Evolutionary conservation across 2,329 filamentous ascomycete species (phyloP).

Genomic region (Chaetomiaceae sp.): DNA sequence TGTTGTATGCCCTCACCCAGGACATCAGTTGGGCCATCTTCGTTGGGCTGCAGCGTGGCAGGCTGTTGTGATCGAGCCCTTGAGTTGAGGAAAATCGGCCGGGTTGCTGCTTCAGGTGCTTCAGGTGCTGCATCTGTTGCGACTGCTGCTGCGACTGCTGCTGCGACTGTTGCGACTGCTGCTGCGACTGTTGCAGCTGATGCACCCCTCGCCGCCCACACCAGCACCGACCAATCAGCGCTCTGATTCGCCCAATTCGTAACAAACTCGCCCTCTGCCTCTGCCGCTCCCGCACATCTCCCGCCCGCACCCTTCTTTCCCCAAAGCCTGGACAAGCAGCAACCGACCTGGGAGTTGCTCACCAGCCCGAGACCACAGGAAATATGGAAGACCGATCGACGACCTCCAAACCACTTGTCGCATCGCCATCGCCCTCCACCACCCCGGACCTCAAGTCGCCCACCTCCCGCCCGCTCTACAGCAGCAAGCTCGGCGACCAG

Average conservation of each 20-base stretch:
- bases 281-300: slow-evolving; percentile 26
- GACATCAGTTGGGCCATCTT: slow-evolving; percentile 7
- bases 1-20: slow-evolving; percentile 13
- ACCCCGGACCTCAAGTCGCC: slow-evolving; percentile 25
- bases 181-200: not conserved
- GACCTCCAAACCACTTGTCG: slow-evolving; percentile 24
- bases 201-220: not conserved
- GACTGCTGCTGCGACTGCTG: no score
- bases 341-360: no score
- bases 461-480: slow-evolving; percentile 28
- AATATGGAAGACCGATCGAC: slow-evolving; percentile 29
- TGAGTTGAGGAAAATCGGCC: slow-evolving; percentile 2
- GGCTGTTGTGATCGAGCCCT: slow-evolving; percentile 9
- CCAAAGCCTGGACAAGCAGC: slow-evolving; percentile 26
- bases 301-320: slow-evolving; percentile 26
- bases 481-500: slow-evolving; percentile 32
- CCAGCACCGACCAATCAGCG: slow-evolving; percentile 20
- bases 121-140: no score
- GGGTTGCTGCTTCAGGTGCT: slow-evolving; percentile 4
- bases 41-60: not conserved
- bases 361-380: slow-evolving; percentile 17
- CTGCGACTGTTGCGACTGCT: no score
- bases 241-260: slow-evolving; percentile 26
- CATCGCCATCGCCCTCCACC: slow-evolving; percentile 22
- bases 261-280: slow-evolving; percentile 26